Evolutionary conservation across 2,329 filamentous ascomycete genomes (phyloP).

Genomic region (Didymella arachidicola): DNA sequence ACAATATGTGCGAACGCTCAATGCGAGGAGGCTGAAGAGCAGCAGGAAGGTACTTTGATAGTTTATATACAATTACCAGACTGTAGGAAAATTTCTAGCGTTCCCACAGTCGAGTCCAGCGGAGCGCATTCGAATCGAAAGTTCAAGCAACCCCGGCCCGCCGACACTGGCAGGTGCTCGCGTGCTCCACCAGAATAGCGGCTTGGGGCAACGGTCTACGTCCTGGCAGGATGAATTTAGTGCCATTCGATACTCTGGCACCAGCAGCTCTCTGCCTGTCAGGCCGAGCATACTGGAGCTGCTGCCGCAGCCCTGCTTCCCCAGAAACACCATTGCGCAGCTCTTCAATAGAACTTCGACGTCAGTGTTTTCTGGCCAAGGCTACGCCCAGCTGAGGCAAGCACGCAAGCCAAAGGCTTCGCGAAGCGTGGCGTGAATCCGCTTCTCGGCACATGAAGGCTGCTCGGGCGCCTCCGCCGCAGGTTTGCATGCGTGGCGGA

Average conservation of each 20-base stretch:
- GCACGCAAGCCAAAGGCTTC: slow-evolving; percentile 23
- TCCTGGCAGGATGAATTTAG: slow-evolving; percentile 12
- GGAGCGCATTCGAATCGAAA: slow-evolving; percentile 21
- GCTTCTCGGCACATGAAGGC: slow-evolving; percentile 7
- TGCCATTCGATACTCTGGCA: slow-evolving; percentile 7
- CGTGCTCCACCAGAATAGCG: slow-evolving; percentile 14
- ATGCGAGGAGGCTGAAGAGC: slow-evolving; percentile 11
- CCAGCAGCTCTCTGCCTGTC: slow-evolving; percentile 11
- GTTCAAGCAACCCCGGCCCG: slow-evolving; percentile 17
- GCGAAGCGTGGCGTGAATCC: slow-evolving; percentile 13
- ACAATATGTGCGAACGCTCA: slow-evolving; percentile 18
- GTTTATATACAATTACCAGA: slow-evolving; percentile 31
- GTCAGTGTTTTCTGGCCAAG: slow-evolving; percentile 15
- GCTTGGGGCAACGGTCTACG: slow-evolving; percentile 12
- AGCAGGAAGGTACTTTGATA: slow-evolving; percentile 5
- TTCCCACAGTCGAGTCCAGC: slow-evolving; percentile 29
- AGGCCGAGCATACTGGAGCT: not conserved
- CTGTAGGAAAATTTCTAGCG: slow-evolving; percentile 34
- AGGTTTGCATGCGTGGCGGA: not conserved
- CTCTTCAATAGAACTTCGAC: not conserved
- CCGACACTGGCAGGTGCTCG: slow-evolving; percentile 16
- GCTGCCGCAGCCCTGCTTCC: slow-evolving; percentile 18
- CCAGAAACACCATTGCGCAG: slow-evolving; percentile 9
- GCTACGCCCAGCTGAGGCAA: slow-evolving; percentile 20
- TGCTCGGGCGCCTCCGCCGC: slow-evolving; percentile 6